These are phyloP conservation scores for Tolypocladium cylindrosporum DNA, from an alignment of 2,329 filamentous ascomycete species.

Conservation along the genomic window DNA sequence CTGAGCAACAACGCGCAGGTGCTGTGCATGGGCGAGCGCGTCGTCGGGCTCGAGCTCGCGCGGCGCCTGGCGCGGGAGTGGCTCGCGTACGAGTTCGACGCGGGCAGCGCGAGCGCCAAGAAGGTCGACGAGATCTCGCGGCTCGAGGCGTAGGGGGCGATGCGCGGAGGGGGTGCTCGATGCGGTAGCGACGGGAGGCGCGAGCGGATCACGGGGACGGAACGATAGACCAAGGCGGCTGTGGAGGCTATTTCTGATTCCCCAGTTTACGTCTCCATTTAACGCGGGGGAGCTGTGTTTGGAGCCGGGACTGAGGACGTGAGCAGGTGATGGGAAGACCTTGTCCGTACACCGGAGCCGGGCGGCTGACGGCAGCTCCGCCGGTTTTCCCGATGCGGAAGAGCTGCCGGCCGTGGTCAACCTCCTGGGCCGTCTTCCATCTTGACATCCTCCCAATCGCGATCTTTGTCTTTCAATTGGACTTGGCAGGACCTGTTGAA, in stretches of 20 bases:
- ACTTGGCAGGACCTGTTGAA: neutral
- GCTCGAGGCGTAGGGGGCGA: conserved; percentile 18
- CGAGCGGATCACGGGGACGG: too few species aligned
- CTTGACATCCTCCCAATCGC: neutral
- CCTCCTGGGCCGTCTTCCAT: neutral
- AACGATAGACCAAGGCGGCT: too few species aligned
- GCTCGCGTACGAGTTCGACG: conserved; percentile 75
- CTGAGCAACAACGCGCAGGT: conserved; percentile 83
- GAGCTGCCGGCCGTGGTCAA: neutral
- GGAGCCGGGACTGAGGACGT: too few species aligned
- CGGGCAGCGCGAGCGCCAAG: conserved; percentile 32
- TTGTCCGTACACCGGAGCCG: neutral
- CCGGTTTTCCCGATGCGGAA: conserved; percentile 7
- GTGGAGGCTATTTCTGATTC: too few species aligned
- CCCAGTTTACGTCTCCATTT: too few species aligned
- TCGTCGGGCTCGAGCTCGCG: conserved; percentile 72
- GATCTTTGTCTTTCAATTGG: neutral
- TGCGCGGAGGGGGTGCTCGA: neutral
- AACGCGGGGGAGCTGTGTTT: too few species aligned
- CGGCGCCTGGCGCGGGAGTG: conserved; percentile 70
- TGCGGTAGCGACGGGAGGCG: neutral
- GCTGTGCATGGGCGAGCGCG: conserved; percentile 75
- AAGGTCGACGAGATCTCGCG: conserved; percentile 33
- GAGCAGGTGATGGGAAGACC: neutral
- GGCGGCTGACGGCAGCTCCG: too few species aligned